Base-by-base conservation (phyloP, 1,284 basidiomycete species). In the Hypsizygus ulmarius region DNA sequence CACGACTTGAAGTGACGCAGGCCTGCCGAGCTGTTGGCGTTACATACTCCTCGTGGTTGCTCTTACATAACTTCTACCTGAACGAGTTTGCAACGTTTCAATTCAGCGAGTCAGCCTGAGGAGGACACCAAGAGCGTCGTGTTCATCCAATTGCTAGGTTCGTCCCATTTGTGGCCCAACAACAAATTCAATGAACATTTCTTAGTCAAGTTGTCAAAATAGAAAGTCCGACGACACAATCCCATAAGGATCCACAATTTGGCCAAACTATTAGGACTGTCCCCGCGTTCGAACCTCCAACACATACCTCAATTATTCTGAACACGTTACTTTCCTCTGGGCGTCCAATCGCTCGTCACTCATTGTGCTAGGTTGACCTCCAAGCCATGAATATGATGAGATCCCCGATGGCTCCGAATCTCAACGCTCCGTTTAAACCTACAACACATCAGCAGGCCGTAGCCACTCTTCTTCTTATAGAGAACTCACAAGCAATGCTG, bases 401-500 rank as follows among this genome's bases (percentile, higher is more conserved):
- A 19, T 51, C 55, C 46, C 43, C 52, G 18, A 51, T 51, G 41
- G 14, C 32, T n/a, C 27, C 46, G 28, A 45, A 43, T 25, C 47
- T 46, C 39, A 54, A 42, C 44, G 55, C 56, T 27, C 65, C 74
- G 54, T 70, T 72, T 59, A 58, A 60, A 29, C 64, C 71, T 40
- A 45, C 66, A 19, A 61, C 64, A 28, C 63, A 68, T 11, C 66
- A 69, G 29, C 72, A 74, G 52, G 69, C 72, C 3, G 65, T 77
- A 40, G 70, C 73, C 29, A 71, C 64, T 32, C 70, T 84, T 40
- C 63, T 86, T 53, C 70, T 86, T 51, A 72, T 86, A 58, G 83
- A 86, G 65, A 82, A 84, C 56, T 84, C 82, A 0, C 63, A 64
- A 27, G 60, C 63, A 3, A 78, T 84, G 70, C 59, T 67, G 19